Evolutionary conservation across 441 rosid species (phyloP), one percentile per base, ranked within the genome.

Genomic region (Jatropha multifida): DNA sequence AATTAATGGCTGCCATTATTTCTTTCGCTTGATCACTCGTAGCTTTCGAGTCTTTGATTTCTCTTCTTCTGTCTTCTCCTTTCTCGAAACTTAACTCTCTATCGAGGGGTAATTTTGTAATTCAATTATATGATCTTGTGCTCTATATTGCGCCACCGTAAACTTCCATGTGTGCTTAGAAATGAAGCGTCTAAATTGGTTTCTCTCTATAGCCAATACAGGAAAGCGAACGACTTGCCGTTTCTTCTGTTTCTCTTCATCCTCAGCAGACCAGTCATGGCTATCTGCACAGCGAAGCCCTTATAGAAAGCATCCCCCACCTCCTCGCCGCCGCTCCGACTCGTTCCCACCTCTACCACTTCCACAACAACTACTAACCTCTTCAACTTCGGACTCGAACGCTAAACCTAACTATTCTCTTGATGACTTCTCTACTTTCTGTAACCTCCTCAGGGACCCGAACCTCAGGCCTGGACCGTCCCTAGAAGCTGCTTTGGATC

Each of bases 401-500:
- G 81, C 81, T 5, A 63, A 61, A 71, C 78, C 81, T 46, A 38
- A 42, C 67, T 77, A 78, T 52, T 85, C 86, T n/a, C 79, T 51
- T 32, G 41, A 79, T 58, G 88, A 88, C 73, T 79, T 89, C 79
- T 73, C 85, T 52, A 68, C 86, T 68, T 75, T 95, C 74, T 82
- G 82, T 65, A 79, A 78, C 69, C 82, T 92, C 71, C 88, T 92
- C 75, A 81, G 79, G n/a, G 82, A 88, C 80, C 80, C 86, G 9
- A 52, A 54, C 71, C 73, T 86, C 65, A 41, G 58, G 69, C 81
- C 88, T 56, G 90, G 88, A 68, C 73, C 87, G 10, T 75, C 74
- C 37, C 89, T 93, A 60, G 86, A 79, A 26, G 68, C 87, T 1
- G 93, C 90, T 11, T 77, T 92, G 62, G 86, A 89, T 67, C 79